Percentiles rank a stretch among this genome's conserved stretches.
These are phyloP conservation scores for Delphinella strobiligena DNA, from an alignment of 2,329 filamentous ascomycete species.

Conservation along the genomic window DNA sequence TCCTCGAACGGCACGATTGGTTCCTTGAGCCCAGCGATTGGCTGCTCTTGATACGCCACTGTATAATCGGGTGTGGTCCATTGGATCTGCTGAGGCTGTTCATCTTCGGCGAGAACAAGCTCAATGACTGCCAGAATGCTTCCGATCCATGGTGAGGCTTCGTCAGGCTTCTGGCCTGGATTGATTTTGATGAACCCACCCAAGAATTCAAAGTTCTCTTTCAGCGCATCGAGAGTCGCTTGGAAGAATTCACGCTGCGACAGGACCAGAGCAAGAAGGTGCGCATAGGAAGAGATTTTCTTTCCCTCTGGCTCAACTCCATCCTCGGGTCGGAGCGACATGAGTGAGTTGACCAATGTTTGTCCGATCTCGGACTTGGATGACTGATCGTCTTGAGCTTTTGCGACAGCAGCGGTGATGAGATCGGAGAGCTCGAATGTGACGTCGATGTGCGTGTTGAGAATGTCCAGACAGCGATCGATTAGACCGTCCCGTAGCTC, in stretches of 20 bases:
- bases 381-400: constrained; percentile 43
- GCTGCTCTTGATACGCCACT: constrained; percentile 21
- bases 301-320: constrained; percentile 44
- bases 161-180: constrained; percentile 55
- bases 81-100: constrained; percentile 60
- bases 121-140: constrained; percentile 85
- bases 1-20: constrained; percentile 52
- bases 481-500: constrained; percentile 68
- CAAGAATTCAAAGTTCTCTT: constrained; percentile 63
- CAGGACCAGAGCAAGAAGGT: constrained; percentile 77
- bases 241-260: constrained; percentile 74
- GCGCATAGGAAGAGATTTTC: constrained; percentile 82
- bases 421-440: constrained; percentile 87
- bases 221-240: constrained; percentile 60
- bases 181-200: constrained; percentile 67
- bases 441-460: constrained; percentile 74
- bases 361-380: constrained; percentile 64
- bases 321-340: constrained; percentile 42
- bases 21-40: constrained; percentile 48
- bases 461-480: constrained; percentile 79
- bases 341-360: constrained; percentile 72
- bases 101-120: constrained; percentile 78
- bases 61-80: constrained; percentile 47
- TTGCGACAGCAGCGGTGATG: constrained; percentile 58
- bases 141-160: constrained; percentile 84